Evolutionary conservation across 305 asterid species (phyloP).

Genomic region (Fraxinus ornus): DNA sequence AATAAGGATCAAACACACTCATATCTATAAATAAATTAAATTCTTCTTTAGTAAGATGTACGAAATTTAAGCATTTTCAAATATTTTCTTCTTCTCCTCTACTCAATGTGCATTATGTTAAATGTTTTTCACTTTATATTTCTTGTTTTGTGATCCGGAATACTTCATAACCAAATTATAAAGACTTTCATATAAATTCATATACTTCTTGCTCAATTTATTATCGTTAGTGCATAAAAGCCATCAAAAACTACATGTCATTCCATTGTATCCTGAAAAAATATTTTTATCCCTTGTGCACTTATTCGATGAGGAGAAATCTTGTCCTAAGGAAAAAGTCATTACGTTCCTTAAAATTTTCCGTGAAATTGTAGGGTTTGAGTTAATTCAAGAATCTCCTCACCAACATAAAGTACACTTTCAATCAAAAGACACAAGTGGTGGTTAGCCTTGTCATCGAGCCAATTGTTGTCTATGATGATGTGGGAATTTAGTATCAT

Average conservation of each 20-base stretch:
- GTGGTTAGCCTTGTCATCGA: background rate
- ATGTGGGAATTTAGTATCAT: background rate
- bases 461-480: background rate
- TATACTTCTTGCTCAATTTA: no score
- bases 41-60: background rate
- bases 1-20: no score
- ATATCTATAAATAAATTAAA: no score
- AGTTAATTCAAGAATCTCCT: background rate
- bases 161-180: no score
- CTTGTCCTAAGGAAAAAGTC: no score
- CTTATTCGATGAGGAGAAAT: no score
- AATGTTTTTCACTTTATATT: no score
- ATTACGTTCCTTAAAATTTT: background rate
- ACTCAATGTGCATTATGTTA: background rate
- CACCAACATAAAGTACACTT: background rate
- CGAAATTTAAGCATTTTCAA: background rate
- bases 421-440: background rate
- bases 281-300: no score
- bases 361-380: background rate
- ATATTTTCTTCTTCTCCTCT: background rate
- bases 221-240: no score
- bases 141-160: background rate
- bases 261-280: no score
- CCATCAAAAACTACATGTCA: no score
- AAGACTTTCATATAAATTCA: no score